Conservation (phyloP, 129 eudicot species). For the Dittrichia graveolens region DNA sequence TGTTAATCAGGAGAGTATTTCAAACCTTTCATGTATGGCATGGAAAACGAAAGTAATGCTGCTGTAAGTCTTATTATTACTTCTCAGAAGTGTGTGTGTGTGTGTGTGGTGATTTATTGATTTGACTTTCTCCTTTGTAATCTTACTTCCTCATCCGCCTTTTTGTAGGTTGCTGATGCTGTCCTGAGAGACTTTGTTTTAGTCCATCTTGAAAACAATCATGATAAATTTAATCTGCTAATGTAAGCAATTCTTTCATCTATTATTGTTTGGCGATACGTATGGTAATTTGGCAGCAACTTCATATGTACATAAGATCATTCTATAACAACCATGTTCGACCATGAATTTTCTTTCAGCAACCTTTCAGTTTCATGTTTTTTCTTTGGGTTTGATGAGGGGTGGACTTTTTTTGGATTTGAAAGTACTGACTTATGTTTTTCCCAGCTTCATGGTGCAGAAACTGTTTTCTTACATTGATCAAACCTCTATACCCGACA, state of each 20-base stretch:
- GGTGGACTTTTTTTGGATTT: neutral
- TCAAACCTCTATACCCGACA: conserved; percentile 92
- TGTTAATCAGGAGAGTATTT: conserved; percentile 70
- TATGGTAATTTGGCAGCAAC: conserved; percentile 4
- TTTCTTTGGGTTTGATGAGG: no score
- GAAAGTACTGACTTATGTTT: conserved; percentile 26
- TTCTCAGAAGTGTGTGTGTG: conserved; percentile 3
- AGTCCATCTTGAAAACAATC: conserved; percentile 85
- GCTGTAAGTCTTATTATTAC: conserved; percentile 54
- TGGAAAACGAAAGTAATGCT: conserved; percentile 59
- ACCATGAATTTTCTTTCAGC: no score
- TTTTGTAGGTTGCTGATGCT: conserved; percentile 76
- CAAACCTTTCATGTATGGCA: conserved; percentile 68
- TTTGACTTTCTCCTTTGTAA: neutral
- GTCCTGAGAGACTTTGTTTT: conserved; percentile 73
- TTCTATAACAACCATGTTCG: neutral
- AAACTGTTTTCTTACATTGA: conserved; percentile 87
- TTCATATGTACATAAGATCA: neutral
- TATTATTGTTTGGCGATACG: neutral
- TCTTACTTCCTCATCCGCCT: conserved; percentile 5
- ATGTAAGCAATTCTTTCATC: conserved; percentile 58
- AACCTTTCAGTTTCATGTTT: no score
- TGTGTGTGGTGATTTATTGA: conserved; percentile 1
- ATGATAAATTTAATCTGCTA: conserved; percentile 85
- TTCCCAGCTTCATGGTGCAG: conserved; percentile 84